Percentiles rank a stretch among this genome's conserved stretches.
phyloP scores from a whole-genome alignment of 805 yeast species.

The Metschnikowia peoriensis region DNA sequence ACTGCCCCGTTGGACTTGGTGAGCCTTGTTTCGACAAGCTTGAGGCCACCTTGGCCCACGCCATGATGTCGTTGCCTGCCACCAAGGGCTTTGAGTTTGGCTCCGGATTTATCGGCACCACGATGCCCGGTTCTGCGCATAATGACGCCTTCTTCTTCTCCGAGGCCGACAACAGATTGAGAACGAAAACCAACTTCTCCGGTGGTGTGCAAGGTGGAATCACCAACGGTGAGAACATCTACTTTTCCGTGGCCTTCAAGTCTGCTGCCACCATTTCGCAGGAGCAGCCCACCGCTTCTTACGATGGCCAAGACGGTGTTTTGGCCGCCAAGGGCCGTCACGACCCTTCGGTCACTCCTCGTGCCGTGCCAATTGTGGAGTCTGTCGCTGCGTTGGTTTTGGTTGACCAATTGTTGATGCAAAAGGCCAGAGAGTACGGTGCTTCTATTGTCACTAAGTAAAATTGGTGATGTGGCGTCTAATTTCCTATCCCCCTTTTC shows the following conservation, averaged over 20 bases:
- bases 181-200: conserved; percentile 86
- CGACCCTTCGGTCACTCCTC: conserved; percentile 97
- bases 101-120: conserved; percentile 89
- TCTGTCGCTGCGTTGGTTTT: conserved; percentile 96
- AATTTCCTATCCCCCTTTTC: neutral
- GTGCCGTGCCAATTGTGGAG: conserved; percentile 98
- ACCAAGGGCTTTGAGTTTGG: conserved; percentile 98
- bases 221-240: conserved; percentile 92
- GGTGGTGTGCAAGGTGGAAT: conserved; percentile 99
- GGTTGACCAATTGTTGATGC: conserved; percentile 82
- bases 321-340: conserved; percentile 97
- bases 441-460: conserved; percentile 10
- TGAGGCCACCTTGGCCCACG: conserved; percentile 94
- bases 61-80: conserved; percentile 97
- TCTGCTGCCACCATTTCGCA: conserved; percentile 97
- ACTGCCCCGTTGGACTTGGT: conserved; percentile 93
- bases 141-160: conserved; percentile 80
- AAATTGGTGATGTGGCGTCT: neutral
- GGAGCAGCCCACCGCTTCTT: conserved; percentile 84
- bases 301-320: conserved; percentile 84
- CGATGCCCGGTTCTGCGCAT: conserved; percentile 89
- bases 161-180: conserved; percentile 58
- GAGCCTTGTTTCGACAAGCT: conserved; percentile 97
- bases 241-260: conserved; percentile 94
- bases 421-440: conserved; percentile 68